Evolutionary conservation across 345 rosid species (phyloP).

Genomic region (Cardiospermum halicacabum): DNA sequence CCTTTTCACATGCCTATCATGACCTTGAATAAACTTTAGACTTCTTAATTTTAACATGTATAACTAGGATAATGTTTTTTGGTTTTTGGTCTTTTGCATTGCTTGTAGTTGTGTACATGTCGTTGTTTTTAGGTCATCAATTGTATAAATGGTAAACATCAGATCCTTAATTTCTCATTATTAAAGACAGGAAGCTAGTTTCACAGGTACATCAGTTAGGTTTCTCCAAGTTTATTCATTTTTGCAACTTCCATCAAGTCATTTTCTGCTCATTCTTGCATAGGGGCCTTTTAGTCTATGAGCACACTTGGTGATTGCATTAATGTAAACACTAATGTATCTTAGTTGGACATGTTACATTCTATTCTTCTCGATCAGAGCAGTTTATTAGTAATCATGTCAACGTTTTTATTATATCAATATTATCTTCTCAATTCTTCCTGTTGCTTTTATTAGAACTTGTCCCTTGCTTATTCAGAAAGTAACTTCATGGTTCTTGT

Average conservation of each 20-base stretch:
- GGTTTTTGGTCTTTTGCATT: not conserved
- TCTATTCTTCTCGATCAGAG: too few relatives aligned
- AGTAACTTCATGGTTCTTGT: not conserved
- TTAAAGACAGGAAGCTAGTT: not conserved
- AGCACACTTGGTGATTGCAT: slow-evolving; percentile 2
- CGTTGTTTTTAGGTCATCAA: not conserved
- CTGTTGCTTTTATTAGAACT: not conserved
- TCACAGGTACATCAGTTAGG: not conserved
- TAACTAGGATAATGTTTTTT: not conserved
- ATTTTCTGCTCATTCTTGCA: not conserved
- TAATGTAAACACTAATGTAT: not conserved
- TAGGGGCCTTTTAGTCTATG: too few relatives aligned
- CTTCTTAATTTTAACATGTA: not conserved
- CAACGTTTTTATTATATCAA: not conserved
- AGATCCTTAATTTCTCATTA: not conserved
- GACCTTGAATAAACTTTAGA: not conserved
- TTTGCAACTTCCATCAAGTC: not conserved
- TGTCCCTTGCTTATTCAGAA: not conserved
- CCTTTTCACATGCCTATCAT: not conserved
- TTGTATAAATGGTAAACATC: not conserved
- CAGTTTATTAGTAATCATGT: too few relatives aligned
- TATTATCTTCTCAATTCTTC: not conserved
- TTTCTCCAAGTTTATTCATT: not conserved
- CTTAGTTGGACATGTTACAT: not conserved
- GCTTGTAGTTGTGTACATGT: too few relatives aligned